Evolutionary conservation across 805 yeast genomes (phyloP), one percentile per base, ranked within the genome.

Genomic region (Candida qinlingensis): DNA sequence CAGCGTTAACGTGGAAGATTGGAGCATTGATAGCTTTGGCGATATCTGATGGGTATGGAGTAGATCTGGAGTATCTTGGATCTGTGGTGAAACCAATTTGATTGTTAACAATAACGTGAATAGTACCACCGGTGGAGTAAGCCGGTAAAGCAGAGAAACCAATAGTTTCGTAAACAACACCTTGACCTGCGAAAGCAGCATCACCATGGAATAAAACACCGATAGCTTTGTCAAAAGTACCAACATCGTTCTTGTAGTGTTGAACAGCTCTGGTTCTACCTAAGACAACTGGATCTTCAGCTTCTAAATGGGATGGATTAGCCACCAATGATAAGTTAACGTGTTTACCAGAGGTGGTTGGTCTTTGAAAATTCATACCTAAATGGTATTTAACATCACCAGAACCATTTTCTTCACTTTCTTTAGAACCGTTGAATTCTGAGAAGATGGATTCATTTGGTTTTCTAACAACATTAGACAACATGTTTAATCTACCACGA

Each of bases 11-110:
- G 72, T 94, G 99, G 96, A 94, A 94, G 62, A 94, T 90, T 54
- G 99, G 99, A 27, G 98, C 97, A 67, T 92, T 91, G 70, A 89
- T 87, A 35, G 96, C 76, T 75, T 94, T 94, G 61, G 97, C 98
- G 66, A 94, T 80, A 75, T 94, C 99, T 27, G 97, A 87, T 62
- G 99, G 97, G 71, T 94, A 94, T 63, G 96, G 92, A 43, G 99
- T 94, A 28, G 98, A 92, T 76, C 99, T 86, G 36, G 97, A 90
- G 62, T 85, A 85, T 75, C 96, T 81, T 58, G 99, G 99, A 69
- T 94, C 98, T 45, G 99, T 94, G 57, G 99, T 94, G 81, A 94
- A 94, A 71, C 99, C 99, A 69, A 94, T 92, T 80, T 94, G 99
- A 76, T 94, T 94, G 74, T 94, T 94, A 56, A 94, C 90, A 64